These are phyloP conservation scores for Arthrobotrys conoides DNA, from an alignment of 2,329 filamentous ascomycete species.

Conservation along the genomic window DNA sequence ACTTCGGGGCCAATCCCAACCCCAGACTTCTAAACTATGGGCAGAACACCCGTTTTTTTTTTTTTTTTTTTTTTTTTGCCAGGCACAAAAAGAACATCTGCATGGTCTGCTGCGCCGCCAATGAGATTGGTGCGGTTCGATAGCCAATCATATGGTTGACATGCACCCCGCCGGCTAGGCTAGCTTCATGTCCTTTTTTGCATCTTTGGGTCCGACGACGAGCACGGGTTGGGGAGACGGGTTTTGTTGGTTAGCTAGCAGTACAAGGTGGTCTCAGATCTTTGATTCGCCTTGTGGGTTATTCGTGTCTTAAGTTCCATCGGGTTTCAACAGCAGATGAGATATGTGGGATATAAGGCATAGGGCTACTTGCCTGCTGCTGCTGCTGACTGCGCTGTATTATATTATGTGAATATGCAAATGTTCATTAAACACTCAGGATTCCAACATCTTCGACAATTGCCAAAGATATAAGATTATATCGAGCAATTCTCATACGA, in stretches of 20 bases:
- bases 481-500: conserved; percentile 7
- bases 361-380: conserved; percentile 1
- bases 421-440: conserved; percentile 7
- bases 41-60: conserved; percentile 29
- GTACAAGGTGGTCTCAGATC: no score
- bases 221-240: conserved; percentile 9
- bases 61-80: no score
- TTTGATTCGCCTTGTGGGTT: not conserved
- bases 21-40: not conserved
- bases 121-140: conserved; percentile 34
- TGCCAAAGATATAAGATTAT: not conserved
- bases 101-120: conserved; percentile 8
- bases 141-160: conserved; percentile 29
- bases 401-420: conserved; percentile 3
- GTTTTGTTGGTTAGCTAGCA: no score
- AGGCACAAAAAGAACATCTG: not conserved
- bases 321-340: conserved; percentile 12
- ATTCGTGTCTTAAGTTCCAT: conserved; percentile 10
- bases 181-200: conserved; percentile 5
- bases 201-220: conserved; percentile 13
- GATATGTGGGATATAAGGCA: conserved; percentile 25
- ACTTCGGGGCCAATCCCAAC: conserved; percentile 19
- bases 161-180: conserved; percentile 22
- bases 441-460: conserved; percentile 2
- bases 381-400: conserved; percentile 6